Base-by-base conservation (phyloP, 805 yeast genomes). In the Starmerella powellii region DNA sequence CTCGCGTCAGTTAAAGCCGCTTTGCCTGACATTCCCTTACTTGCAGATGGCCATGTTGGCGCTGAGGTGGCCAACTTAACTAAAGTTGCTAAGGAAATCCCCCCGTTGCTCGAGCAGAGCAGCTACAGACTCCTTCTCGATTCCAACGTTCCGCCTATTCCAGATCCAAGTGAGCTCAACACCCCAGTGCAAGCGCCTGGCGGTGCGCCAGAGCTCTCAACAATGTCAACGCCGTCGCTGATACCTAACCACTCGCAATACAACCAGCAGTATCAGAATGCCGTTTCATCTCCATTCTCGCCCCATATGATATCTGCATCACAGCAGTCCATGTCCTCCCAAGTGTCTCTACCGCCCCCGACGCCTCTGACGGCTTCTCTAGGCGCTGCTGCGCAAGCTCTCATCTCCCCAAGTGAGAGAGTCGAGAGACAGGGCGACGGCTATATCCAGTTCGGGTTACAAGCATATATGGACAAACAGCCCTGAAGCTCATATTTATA, bases 41-140 rank as follows among this genome's bases (percentile, higher is more conserved):
- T 88, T 39, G 78, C 80, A 52, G 95, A 83, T 42, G 79, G 80
- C 5, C 27, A 32, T 2, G 66, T 94, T 44, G 78, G 87, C 6
- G 74, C 82, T 5, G 55, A 48, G 18, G 71, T 88, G 62, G 83
- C 94, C 0, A 73, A 76, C 29, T 65, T 88, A 45, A 87, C 96
- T 0, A 76, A 84, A 50, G 81, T 87, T 3, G 84, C 95, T 3
- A 88, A 88, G 55, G 97, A 88, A 56, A 80, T 88, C 13, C 86
- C 96, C 0, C 77, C 84, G n/a, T 68, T 83, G 52, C 63, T 87
- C 33, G 95, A 87, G 57, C 67, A 71, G 31, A 74, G 80, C 45
- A 66, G 78, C 15, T 73, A 69, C 56, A 63, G 55, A 23, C 42
- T 48, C 18, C 31, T 51, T n/a, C 46, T 53, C 40, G 55, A 51